These are phyloP conservation scores for Hypoxylon sp. DNA, from an alignment of 2,329 filamentous ascomycete species.

Conservation along the genomic window DNA sequence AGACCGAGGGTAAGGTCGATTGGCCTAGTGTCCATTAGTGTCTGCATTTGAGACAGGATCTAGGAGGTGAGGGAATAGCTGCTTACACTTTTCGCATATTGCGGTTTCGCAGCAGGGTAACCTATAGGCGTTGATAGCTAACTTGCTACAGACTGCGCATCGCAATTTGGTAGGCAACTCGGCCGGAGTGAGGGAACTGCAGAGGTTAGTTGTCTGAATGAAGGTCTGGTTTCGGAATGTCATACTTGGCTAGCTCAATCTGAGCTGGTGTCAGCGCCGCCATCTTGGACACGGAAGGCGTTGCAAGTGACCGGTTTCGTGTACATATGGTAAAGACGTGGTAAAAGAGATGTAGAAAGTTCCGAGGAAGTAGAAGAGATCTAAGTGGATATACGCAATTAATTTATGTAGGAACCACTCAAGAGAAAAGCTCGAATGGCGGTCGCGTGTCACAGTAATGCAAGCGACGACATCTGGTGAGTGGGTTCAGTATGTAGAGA, in stretches of 20 bases:
- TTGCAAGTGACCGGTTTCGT: conserved; percentile 26
- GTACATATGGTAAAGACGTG: conserved; percentile 42
- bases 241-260: conserved; percentile 72
- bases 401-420: conserved; percentile 14
- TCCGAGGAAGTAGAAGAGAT: conserved; percentile 17
- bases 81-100: conserved; percentile 90
- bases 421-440: conserved; percentile 15
- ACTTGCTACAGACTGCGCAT: conserved; percentile 92
- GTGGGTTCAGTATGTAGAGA: conserved; percentile 17
- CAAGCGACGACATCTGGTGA: conserved; percentile 19
- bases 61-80: conserved; percentile 6
- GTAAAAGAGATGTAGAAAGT: conserved; percentile 7
- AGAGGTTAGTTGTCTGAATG: conserved; percentile 18
- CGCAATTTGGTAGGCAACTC: conserved; percentile 96
- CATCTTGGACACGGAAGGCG: conserved; percentile 48
- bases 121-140: conserved; percentile 91
- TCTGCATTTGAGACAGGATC: conserved; percentile 20
- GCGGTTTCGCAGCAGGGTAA: conserved; percentile 95
- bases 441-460: conserved; percentile 26
- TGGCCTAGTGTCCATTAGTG: conserved; percentile 73
- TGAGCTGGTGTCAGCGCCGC: conserved; percentile 64
- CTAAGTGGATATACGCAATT: conserved; percentile 19
- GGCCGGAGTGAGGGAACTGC: conserved; percentile 81
- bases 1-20: conserved; percentile 80
- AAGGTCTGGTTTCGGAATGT: neutral